Conservation (phyloP, 208 protist species). For the Wallacemonas rigidus region DNA sequence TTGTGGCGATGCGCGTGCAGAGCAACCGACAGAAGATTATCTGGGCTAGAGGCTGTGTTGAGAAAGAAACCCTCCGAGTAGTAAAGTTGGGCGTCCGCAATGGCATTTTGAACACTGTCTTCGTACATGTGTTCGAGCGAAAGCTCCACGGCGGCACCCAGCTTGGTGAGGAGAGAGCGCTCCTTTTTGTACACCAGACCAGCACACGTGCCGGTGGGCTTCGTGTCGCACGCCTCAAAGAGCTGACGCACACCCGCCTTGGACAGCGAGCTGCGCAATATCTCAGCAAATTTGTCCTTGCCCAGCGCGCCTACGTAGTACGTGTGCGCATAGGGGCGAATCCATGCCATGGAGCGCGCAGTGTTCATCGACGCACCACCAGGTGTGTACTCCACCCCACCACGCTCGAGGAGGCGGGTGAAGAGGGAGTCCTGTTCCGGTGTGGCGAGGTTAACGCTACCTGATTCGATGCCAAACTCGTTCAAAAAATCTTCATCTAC, state of each 20-base stretch:
- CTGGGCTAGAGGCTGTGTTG: slow-evolving; percentile 91
- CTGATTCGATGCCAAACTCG: slow-evolving; percentile 78
- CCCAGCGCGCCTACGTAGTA: slow-evolving; percentile 93
- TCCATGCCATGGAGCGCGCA: slow-evolving; percentile 88
- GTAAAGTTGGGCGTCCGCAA: slow-evolving; percentile 73
- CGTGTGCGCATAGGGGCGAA: slow-evolving; percentile 35
- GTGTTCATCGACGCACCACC: slow-evolving; percentile 98
- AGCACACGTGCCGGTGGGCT: slow-evolving; percentile 96
- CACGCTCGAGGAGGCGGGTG: slow-evolving; percentile 47
- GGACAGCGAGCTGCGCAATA: slow-evolving; percentile 59
- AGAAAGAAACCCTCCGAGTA: slow-evolving; percentile 95
- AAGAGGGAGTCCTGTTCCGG: slow-evolving; percentile 94
- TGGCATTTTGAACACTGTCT: slow-evolving; percentile 40
- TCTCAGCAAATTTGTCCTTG: slow-evolving; percentile 88
- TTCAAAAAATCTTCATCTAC: slow-evolving; percentile 83
- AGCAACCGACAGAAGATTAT: slow-evolving; percentile 69
- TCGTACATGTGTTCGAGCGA: slow-evolving; percentile 74
- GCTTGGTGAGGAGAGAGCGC: slow-evolving; percentile 93
- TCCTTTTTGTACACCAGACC: slow-evolving; percentile 93
- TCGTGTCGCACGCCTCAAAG: slow-evolving; percentile 63
- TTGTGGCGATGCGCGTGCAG: slow-evolving; percentile 81
- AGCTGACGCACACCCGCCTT: slow-evolving; percentile 72
- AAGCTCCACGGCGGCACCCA: slow-evolving; percentile 92
- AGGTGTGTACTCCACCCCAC: slow-evolving; percentile 91
- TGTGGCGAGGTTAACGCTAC: slow-evolving; percentile 92